Evolutionary conservation across 1,284 basidiomycete species (phyloP).

Genomic region (Schizophyllum commune): DNA sequence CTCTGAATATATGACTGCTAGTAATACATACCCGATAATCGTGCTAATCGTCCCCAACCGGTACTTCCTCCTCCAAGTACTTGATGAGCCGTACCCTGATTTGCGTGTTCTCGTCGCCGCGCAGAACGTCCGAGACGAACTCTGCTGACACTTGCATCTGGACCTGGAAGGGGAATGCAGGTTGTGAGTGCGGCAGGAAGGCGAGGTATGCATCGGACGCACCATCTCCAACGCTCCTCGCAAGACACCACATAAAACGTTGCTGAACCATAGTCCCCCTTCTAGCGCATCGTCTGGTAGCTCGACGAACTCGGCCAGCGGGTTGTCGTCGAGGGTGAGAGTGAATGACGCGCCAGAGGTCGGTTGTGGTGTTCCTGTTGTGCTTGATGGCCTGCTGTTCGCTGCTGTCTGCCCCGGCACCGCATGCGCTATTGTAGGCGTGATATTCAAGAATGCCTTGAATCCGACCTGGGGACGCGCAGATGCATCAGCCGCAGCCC

Average conservation of each 20-base stretch:
- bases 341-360: conserved; percentile 59
- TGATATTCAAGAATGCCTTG: conserved; percentile 95
- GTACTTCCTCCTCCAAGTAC: conserved; percentile 92
- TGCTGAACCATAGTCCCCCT: conserved; percentile 94
- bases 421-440: conserved; percentile 75
- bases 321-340: conserved; percentile 92
- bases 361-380: conserved; percentile 28
- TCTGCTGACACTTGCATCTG: conserved; percentile 93
- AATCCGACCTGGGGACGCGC: conserved; percentile 79
- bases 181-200: conserved; percentile 9
- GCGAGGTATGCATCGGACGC: conserved; percentile 18
- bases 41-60: conserved; percentile 66
- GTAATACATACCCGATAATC: conserved; percentile 4
- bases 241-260: conserved; percentile 91
- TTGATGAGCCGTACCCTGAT: conserved; percentile 87
- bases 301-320: conserved; percentile 95
- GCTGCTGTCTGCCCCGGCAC: conserved; percentile 38
- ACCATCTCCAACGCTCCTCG: conserved; percentile 97
- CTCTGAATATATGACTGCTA: not conserved
- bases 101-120: conserved; percentile 93
- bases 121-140: conserved; percentile 85
- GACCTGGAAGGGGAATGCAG: conserved; percentile 45
- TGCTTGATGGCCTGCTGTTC: conserved; percentile 37
- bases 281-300: conserved; percentile 89
- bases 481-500: not conserved